phyloP scores from a whole-genome alignment of 2,329 filamentous ascomycete genomes.

The Fusarium fracticaudum region DNA sequence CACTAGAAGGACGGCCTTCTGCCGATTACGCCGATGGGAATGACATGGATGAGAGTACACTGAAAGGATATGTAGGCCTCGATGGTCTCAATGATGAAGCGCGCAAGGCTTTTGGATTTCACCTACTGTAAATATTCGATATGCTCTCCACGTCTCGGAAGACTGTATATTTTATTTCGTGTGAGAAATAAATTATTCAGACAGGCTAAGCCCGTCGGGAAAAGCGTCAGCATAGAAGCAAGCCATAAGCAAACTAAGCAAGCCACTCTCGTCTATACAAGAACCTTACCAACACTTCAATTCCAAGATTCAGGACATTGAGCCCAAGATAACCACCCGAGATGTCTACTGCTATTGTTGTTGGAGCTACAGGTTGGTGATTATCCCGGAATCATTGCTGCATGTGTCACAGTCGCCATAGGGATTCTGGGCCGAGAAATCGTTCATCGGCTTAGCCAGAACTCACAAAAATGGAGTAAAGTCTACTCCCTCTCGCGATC shows the following conservation, averaged over 20 bases:
- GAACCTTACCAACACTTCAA: neutral
- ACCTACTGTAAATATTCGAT: neutral
- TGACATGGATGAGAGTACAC: neutral
- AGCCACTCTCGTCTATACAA: neutral
- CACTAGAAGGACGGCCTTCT: neutral
- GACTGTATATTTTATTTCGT: fast-evolving
- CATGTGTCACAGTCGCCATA: neutral
- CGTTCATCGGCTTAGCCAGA: neutral
- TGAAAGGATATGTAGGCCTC: neutral
- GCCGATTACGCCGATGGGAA: neutral
- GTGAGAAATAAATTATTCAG: neutral
- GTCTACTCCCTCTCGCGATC: slow-evolving; percentile 9
- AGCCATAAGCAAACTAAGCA: neutral
- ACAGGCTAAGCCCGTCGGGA: fast-evolving
- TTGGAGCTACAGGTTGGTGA: slow-evolving; percentile 1
- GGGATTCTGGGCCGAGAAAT: slow-evolving; percentile 12
- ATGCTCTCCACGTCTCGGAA: fast-evolving
- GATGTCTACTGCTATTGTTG: slow-evolving; percentile 5
- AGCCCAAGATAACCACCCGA: neutral
- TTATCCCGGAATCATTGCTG: fast-evolving
- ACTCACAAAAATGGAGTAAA: neutral
- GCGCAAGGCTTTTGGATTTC: neutral
- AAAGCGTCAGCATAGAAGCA: neutral
- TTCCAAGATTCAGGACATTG: neutral
- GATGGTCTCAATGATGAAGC: neutral